Evolutionary conservation across 345 rosid species (phyloP), one percentile per base, ranked within the genome.

Genomic region (Populus simonii): DNA sequence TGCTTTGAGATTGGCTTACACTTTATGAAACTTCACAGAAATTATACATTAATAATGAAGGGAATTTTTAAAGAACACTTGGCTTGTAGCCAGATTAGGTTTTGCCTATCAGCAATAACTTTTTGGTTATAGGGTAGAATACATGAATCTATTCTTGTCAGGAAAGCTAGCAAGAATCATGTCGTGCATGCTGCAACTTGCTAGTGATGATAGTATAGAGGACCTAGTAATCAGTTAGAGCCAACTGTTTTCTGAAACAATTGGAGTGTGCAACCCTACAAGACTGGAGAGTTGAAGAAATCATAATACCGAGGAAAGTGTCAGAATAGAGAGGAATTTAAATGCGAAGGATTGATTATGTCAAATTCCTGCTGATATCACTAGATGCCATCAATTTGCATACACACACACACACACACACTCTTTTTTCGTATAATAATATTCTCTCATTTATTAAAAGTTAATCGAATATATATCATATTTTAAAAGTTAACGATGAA

Each of bases 111-210:
- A 7, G 23, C 16, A 3, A 15, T 12, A 1, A 47, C 51, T 47
- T 47, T 47, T 7, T 55, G n/a, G 61, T 55, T 22, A 8, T 7
- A 22, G 23, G 61, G 23, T 20, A 59, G 27, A n/a, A 11, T 8
- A 20, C 7, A 74, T 43, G 78, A 74, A 55, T 55, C 15, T 73
- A 57, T 53, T 72, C 65, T 51, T 72, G 75, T 23, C 27, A 23
- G 27, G 33, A 55, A 73, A 35, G 41, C 33, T 10, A 33, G 41
- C 33, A 5, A 33, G 35, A 11, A 36, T 55, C 27, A 29, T 53
- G 41, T 35, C 49, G 23, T 73, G 29, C 68, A 13, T 22, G 35
- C 67, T 55, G 45, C 71, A 51, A 67, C 35, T 68, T 51, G 65
- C 66, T 15, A 9, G 33, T 31, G 15, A 75, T 33, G 71, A 63